Conservation (phyloP, 2,329 filamentous ascomycete genomes). For the Cladosporium halotolerans region DNA sequence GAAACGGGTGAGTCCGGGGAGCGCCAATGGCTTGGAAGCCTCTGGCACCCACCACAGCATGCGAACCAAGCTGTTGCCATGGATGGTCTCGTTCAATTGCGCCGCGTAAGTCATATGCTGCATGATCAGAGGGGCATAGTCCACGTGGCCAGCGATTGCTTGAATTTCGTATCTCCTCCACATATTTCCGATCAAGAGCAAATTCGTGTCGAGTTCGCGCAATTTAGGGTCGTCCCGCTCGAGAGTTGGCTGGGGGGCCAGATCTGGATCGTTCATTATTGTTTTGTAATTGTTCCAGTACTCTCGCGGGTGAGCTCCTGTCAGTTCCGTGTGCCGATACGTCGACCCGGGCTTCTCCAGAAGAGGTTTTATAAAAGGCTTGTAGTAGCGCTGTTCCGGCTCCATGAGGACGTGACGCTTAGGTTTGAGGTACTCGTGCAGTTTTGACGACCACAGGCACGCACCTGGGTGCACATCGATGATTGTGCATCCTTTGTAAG, state of each 20-base stretch:
- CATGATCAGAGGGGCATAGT: slow-evolving; percentile 38
- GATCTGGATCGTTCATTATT: slow-evolving; percentile 43
- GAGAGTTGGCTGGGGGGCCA: slow-evolving; percentile 49
- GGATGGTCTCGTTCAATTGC: slow-evolving; percentile 45
- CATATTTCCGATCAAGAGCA: slow-evolving; percentile 52
- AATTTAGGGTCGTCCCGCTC: slow-evolving; percentile 35
- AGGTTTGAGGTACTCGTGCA: slow-evolving; percentile 70
- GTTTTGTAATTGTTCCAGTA: slow-evolving; percentile 39
- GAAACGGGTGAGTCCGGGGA: slow-evolving; percentile 53
- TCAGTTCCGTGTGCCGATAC: slow-evolving; percentile 41
- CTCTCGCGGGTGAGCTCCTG: slow-evolving; percentile 17
- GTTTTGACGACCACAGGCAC: slow-evolving; percentile 70
- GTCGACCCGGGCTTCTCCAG: slow-evolving; percentile 34
- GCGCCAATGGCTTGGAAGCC: slow-evolving; percentile 50
- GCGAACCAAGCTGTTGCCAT: slow-evolving; percentile 71
- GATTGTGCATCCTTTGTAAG: slow-evolving; percentile 66
- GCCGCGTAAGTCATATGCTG: slow-evolving; percentile 58
- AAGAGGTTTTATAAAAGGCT: slow-evolving; percentile 50
- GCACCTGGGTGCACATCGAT: slow-evolving; percentile 79
- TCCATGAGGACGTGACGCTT: slow-evolving; percentile 81
- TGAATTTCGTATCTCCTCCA: slow-evolving; percentile 1
- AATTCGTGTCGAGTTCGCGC: slow-evolving; percentile 58
- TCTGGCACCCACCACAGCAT: slow-evolving; percentile 68
- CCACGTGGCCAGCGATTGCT: background rate
- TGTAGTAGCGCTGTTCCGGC: slow-evolving; percentile 54